phyloP scores from a whole-genome alignment of 73 alveolate genomes.

The Effrenium voratum region DNA sequence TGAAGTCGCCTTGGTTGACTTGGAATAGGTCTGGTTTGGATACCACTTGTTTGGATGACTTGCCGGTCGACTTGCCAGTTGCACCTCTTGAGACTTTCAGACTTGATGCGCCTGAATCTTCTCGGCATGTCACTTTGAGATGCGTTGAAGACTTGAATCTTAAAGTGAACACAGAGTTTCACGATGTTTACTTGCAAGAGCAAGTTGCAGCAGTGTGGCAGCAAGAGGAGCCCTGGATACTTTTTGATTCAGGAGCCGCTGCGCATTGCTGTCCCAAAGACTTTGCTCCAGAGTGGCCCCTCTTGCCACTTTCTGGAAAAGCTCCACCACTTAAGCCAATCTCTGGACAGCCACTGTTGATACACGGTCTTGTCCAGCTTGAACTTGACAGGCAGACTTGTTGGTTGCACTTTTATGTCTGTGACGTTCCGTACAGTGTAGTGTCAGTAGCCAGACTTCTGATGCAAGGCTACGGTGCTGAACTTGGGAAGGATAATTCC shows the following conservation, averaged over 20 bases:
- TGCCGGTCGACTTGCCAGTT: constrained; percentile 18
- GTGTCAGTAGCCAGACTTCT: constrained; percentile 51
- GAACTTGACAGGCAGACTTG: no score
- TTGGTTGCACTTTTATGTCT: constrained; percentile 32
- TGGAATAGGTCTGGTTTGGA: neutral
- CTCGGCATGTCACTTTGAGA: neutral
- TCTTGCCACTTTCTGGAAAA: neutral
- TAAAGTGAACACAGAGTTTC: neutral
- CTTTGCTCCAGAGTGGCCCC: constrained; percentile 32
- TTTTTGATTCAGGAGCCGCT: constrained; percentile 1
- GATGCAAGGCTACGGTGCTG: neutral
- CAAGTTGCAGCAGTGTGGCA: neutral
- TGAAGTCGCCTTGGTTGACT: neutral
- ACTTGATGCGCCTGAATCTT: neutral
- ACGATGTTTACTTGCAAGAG: neutral
- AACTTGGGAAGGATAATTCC: no score
- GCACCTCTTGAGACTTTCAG: neutral
- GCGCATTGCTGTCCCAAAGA: constrained; percentile 23
- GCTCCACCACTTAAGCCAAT: constrained; percentile 10
- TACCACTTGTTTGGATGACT: neutral
- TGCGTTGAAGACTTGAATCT: neutral
- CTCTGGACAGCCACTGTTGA: neutral
- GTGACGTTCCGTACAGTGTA: neutral
- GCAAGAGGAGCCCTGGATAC: neutral
- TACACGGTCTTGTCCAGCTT: neutral